Conservation (phyloP, 768 basidiomycete species). For the Floccularia luteovirens region DNA sequence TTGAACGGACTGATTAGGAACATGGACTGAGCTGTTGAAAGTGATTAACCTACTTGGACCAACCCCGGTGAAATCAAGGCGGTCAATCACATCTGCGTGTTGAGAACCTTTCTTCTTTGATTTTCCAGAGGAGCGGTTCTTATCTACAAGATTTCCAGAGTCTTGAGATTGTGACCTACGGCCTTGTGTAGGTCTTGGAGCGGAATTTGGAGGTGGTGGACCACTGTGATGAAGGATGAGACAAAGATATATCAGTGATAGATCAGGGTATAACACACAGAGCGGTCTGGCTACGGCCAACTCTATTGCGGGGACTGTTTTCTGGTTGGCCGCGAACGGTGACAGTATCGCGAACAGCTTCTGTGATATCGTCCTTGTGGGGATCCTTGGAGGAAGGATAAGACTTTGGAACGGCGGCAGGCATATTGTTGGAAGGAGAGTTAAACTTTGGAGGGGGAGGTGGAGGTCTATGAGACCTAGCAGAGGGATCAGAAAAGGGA, state of each 20-base stretch:
- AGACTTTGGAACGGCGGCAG: conserved; percentile 19
- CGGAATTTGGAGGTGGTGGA: conserved; percentile 10
- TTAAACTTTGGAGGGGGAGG: conserved; percentile 18
- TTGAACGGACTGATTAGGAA: conserved; percentile 17
- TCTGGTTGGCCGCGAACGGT: conserved; percentile 34
- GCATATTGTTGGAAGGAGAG: conserved; percentile 18
- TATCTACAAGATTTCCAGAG: conserved; percentile 26
- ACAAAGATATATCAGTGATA: conserved; percentile 6
- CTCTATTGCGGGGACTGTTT: conserved; percentile 36
- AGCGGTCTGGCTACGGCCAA: conserved; percentile 53
- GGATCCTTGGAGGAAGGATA: conserved; percentile 15
- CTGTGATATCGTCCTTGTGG: conserved; percentile 37
- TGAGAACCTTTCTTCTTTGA: conserved; percentile 62
- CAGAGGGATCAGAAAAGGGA: conserved; percentile 39
- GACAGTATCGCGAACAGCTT: conserved; percentile 67
- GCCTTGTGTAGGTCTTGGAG: conserved; percentile 21
- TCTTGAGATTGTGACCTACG: conserved; percentile 43
- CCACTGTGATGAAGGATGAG: conserved; percentile 10
- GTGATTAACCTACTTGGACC: conserved; percentile 59
- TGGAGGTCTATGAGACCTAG: conserved; percentile 19
- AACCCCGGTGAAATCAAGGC: conserved; percentile 79
- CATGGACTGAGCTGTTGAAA: conserved; percentile 4
- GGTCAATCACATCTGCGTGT: conserved; percentile 87
- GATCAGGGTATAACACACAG: conserved; percentile 23
- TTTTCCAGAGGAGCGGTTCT: conserved; percentile 31